These are phyloP conservation scores for Anisodus tanguticus DNA, from an alignment of 257 asterid species.

Conservation along the genomic window DNA sequence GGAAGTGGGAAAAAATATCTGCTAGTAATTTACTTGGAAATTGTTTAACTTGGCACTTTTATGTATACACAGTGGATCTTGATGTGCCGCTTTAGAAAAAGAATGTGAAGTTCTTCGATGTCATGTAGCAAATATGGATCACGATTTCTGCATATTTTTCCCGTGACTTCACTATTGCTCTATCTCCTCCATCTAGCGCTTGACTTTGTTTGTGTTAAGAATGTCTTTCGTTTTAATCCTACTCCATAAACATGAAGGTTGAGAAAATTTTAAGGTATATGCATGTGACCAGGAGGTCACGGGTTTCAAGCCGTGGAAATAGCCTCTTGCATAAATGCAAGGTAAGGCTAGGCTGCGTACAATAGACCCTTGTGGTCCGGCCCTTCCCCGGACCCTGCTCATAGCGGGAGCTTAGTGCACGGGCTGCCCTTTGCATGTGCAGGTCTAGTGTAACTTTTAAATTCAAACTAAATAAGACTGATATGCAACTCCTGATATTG, in stretches of 20 bases:
- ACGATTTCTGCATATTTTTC: slow-evolving; percentile 13
- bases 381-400: too few relatives aligned
- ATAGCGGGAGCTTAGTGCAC: too few relatives aligned
- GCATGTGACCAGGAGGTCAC: neutral
- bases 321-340: too few relatives aligned
- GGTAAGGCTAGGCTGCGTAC: too few relatives aligned
- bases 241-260: slow-evolving; percentile 16
- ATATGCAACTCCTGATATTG: neutral
- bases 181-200: slow-evolving; percentile 7
- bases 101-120: neutral
- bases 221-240: neutral
- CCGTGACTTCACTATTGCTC: neutral
- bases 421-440: neutral
- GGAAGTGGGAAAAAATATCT: neutral
- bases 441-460: neutral
- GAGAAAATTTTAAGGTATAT: neutral
- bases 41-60: neutral
- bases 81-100: slow-evolving; percentile 10
- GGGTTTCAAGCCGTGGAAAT: too few relatives aligned
- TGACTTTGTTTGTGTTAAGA: neutral
- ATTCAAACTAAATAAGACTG: neutral
- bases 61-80: neutral
- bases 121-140: slow-evolving; percentile 10
- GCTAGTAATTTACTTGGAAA: neutral
- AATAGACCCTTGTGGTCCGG: too few relatives aligned